Percentiles rank a stretch among this genome's conserved stretches.
These are phyloP conservation scores for Sequoiadendron giganteum DNA, from an alignment of 75 land plant species.

Conservation along the genomic window DNA sequence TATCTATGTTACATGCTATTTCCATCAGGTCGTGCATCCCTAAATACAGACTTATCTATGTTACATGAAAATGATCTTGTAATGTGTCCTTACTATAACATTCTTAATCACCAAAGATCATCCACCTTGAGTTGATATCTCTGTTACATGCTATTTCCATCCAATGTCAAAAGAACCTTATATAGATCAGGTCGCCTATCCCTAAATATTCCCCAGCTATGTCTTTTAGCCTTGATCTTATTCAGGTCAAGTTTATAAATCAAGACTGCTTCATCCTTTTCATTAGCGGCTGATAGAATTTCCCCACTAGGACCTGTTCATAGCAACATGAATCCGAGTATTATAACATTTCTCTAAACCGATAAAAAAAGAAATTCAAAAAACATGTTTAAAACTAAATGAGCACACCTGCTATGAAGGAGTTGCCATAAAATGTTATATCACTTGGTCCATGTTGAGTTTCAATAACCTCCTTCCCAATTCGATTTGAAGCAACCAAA, in stretches of 20 bases:
- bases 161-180: slow-evolving; percentile 77
- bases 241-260: slow-evolving; percentile 65
- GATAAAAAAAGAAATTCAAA: neutral
- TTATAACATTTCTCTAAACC: neutral
- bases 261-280: slow-evolving; percentile 77
- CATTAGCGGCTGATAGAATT: slow-evolving; percentile 78
- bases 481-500: slow-evolving; percentile 85
- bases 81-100: neutral
- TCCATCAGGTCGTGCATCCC: slow-evolving; percentile 93
- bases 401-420: slow-evolving; percentile 82
- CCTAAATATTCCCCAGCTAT: slow-evolving; percentile 91
- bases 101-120: neutral
- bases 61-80: neutral
- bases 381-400: neutral
- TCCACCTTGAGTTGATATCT: neutral
- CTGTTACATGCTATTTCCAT: slow-evolving; percentile 44
- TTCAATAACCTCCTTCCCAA: slow-evolving; percentile 85
- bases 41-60: slow-evolving; percentile 78
- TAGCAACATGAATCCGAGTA: neutral
- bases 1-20: slow-evolving; percentile 3
- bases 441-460: slow-evolving; percentile 90
- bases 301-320: slow-evolving; percentile 87
- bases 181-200: slow-evolving; percentile 94
- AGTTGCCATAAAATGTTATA: slow-evolving; percentile 93
- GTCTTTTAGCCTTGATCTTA: slow-evolving; percentile 69